phyloP scores from a whole-genome alignment of 257 asterid genomes.

The Nicotiana paniculata region DNA sequence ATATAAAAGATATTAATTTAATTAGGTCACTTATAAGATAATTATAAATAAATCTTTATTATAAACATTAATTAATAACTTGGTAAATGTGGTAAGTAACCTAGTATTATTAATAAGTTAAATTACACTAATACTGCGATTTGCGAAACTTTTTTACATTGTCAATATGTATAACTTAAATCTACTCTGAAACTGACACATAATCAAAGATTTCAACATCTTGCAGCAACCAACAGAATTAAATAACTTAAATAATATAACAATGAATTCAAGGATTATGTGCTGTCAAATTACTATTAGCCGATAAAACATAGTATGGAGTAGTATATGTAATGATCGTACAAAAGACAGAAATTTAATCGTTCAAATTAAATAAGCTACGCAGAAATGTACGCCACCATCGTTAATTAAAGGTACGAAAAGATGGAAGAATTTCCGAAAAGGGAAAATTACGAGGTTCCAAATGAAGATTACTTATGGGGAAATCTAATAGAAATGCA shows the following conservation, averaged over 20 bases:
- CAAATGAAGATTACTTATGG: background rate
- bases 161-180: no score
- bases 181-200: background rate
- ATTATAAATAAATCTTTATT: no score
- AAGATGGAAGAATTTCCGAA: background rate
- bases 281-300: background rate
- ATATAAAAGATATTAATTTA: no score
- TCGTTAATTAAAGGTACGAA: background rate
- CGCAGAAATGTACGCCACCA: background rate
- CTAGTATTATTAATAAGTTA: no score
- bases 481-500: background rate
- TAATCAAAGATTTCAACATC: background rate
- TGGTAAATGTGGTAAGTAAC: no score
- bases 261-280: background rate
- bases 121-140: no score
- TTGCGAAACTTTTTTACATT: no score
- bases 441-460: background rate
- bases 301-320: background rate
- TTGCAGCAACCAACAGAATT: background rate
- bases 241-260: background rate
- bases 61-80: no score
- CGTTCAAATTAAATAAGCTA: background rate
- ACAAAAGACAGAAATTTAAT: conserved; percentile 2
- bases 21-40: no score
- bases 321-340: background rate